phyloP scores from a whole-genome alignment of 208 protist species.

The Crithidia mellificae region DNA sequence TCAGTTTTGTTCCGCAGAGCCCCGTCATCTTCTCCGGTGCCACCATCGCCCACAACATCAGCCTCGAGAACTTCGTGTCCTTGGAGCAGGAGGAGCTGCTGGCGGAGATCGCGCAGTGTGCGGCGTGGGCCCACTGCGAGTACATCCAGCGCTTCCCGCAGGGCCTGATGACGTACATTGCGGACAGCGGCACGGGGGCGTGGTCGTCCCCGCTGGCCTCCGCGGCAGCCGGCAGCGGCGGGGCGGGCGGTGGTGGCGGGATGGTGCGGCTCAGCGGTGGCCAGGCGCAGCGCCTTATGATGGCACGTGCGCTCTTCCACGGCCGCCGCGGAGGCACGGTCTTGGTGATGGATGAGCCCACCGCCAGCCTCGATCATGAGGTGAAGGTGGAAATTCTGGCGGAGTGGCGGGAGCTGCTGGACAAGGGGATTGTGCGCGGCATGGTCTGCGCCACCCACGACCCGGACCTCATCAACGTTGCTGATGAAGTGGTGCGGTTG shows the following conservation, averaged over 20 bases:
- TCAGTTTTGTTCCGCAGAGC: conserved; percentile 75
- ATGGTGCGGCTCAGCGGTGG: conserved; percentile 68
- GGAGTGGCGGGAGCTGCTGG: conserved; percentile 53
- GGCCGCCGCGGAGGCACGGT: conserved; percentile 42
- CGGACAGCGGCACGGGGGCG: conserved; percentile 30
- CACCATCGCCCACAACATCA: conserved; percentile 83
- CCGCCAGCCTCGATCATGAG: conserved; percentile 59
- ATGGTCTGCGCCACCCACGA: conserved; percentile 76
- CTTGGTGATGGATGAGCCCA: conserved; percentile 82
- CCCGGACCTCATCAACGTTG: conserved; percentile 45
- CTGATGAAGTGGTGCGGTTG: conserved; percentile 57
- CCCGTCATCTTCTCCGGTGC: conserved; percentile 65
- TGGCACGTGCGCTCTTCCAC: conserved; percentile 76
- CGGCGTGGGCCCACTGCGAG: conserved; percentile 55
- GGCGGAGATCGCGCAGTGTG: conserved; percentile 37
- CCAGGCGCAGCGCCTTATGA: conserved; percentile 75
- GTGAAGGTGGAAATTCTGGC: conserved; percentile 48
- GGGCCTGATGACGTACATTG: conserved; percentile 62
- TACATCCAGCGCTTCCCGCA: conserved; percentile 67
- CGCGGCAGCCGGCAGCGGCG: conserved; percentile 14
- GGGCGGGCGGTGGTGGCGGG: conserved; percentile 27
- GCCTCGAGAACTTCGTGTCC: conserved; percentile 58
- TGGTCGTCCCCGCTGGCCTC: conserved; percentile 25
- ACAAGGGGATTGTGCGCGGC: conserved; percentile 36
- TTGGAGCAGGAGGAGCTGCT: conserved; percentile 46